Percentiles rank a stretch among this genome's conserved stretches.
phyloP scores from a whole-genome alignment of 1,284 basidiomycete genomes.

The Cerrena zonata region DNA sequence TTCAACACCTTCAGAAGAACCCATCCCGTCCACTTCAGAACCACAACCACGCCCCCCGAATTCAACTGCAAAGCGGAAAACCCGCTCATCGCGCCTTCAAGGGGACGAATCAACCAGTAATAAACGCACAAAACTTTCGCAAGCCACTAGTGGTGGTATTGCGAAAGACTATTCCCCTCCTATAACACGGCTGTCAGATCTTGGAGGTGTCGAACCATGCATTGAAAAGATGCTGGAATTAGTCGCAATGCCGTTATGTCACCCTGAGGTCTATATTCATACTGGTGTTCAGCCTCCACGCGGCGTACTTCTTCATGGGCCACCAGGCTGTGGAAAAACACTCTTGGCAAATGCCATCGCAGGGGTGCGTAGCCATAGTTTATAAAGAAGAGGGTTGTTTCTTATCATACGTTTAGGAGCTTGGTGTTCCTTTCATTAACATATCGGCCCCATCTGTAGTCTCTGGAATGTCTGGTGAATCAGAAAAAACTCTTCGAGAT shows the following conservation, averaged over 20 bases:
- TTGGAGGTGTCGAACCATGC: slow-evolving; percentile 82
- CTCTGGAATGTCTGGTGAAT: slow-evolving; percentile 96
- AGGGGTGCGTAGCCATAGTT: slow-evolving; percentile 53
- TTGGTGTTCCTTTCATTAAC: slow-evolving; percentile 87
- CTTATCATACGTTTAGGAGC: slow-evolving; percentile 50
- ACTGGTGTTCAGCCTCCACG: slow-evolving; percentile 90
- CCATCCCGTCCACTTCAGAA: slow-evolving; percentile 19
- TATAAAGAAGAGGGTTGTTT: slow-evolving; percentile 9
- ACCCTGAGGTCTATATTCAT: slow-evolving; percentile 91
- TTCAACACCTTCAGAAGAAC: slow-evolving; percentile 22
- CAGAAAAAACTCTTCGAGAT: slow-evolving; percentile 90
- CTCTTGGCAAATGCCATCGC: slow-evolving; percentile 88
- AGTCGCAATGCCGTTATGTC: slow-evolving; percentile 89
- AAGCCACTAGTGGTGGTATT: slow-evolving; percentile 19
- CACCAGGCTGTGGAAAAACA: slow-evolving; percentile 96
- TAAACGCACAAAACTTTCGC: slow-evolving; percentile 47
- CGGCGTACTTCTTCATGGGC: slow-evolving; percentile 92
- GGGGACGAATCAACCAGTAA: slow-evolving; percentile 40
- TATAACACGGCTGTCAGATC: slow-evolving; percentile 67
- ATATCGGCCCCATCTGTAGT: slow-evolving; percentile 94
- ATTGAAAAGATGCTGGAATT: slow-evolving; percentile 93
- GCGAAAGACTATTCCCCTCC: slow-evolving; percentile 65
- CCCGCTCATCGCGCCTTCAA: slow-evolving; percentile 39
- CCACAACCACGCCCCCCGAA: slow-evolving; percentile 23
- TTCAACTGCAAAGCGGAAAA: slow-evolving; percentile 50